Base-by-base conservation (phyloP, 805 yeast genomes). In the Zygoascus tannicola region DNA sequence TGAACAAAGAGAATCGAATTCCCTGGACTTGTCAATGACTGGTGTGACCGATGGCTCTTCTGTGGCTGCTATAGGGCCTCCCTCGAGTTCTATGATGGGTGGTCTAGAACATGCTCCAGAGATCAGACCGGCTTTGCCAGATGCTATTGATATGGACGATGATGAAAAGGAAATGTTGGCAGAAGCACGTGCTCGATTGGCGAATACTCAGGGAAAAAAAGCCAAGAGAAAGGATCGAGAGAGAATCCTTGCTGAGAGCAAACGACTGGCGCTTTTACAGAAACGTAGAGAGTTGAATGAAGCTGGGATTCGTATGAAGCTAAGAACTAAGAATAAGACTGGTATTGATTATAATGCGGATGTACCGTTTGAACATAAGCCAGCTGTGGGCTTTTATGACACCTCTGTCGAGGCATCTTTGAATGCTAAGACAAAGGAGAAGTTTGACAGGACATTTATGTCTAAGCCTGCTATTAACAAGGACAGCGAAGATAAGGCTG, bases 191-290 rank as follows among this genome's bases (percentile, higher is more conserved):
- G 95, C 96, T 1, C 74, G 98, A 53, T 66, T 90, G 50, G 85
- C 94, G 10, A 88, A 86, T 55, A 87, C 97, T 0, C 86, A 83
- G 59, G 98, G 97, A 47, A 87, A 88, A 53, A 90, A 90, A 62
- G 96, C 97, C 0, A 85, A 88, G 46, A 65, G 97, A 46, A 86
- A 88, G 57, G 85, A 81, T 2, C 69, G 97, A 45, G 97, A 90
- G 58, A 67, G 92, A 41, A 72, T 84, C 74, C 65, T 86, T 37
- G 84, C 80, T 40, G 94, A 87, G 56, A 82, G 85, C 46, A 73
- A 78, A 53, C 65, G 94, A 26, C 69, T 86, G 19, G 84, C 95
- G 0, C 65, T 80, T 45, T 57, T 90, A 10, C 94, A 87, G 53
- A 82, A 80, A 51, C 69, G 95, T 51, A 67, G 60, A 32, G 59